phyloP scores from a whole-genome alignment of 306 rosid genomes.

The Gynostemma pentaphyllum region DNA sequence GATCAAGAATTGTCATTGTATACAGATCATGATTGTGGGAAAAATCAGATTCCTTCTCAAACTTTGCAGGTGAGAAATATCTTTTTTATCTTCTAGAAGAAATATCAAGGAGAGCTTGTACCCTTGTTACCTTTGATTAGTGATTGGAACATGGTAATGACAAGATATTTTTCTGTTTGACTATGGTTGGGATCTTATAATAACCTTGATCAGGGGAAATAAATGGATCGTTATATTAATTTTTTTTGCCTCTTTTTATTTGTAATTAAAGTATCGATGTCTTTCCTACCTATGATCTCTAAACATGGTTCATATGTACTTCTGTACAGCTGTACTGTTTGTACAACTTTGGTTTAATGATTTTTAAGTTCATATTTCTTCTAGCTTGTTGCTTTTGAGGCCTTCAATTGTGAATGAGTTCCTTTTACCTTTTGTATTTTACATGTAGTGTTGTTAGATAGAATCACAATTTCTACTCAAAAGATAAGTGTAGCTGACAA shows the following conservation, averaged over 20 bases:
- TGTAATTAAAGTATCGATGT: not conserved
- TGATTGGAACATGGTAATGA: not conserved
- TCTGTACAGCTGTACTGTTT: too few relatives aligned
- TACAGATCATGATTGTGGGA: conserved; percentile 83
- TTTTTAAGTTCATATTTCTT: not conserved
- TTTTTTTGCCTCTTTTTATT: too few relatives aligned
- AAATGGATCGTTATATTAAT: not conserved
- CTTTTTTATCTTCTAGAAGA: conserved; percentile 9
- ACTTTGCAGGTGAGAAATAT: conserved; percentile 64
- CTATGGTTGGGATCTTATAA: too few relatives aligned
- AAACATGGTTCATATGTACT: not conserved
- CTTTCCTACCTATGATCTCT: too few relatives aligned
- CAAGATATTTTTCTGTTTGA: too few relatives aligned
- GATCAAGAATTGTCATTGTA: conserved; percentile 84
- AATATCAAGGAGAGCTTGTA: not conserved
- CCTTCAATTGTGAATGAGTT: too few relatives aligned
- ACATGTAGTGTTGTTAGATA: too few relatives aligned
- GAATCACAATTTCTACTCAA: not conserved
- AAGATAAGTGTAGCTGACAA: not conserved
- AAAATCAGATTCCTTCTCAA: conserved; percentile 74
- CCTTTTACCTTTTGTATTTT: too few relatives aligned
- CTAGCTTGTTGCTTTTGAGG: not conserved
- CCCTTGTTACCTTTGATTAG: not conserved
- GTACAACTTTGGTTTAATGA: not conserved
- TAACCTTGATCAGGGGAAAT: not conserved